Conservation (phyloP, 1,139 yeast genomes). For the Debaryomyces coudertii region DNA sequence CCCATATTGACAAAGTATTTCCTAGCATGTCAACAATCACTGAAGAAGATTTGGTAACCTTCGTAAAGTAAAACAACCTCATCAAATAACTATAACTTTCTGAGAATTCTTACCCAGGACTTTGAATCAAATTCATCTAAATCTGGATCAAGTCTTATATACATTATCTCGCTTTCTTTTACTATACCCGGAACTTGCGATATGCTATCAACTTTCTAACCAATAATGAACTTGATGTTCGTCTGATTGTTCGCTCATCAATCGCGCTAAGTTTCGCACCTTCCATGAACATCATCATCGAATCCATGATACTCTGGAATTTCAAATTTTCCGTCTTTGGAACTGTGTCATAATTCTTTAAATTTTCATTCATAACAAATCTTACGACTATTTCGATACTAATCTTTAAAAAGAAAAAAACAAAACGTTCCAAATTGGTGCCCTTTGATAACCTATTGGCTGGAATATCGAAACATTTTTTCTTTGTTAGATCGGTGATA, state of each 20-base stretch:
- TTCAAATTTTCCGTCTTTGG: not conserved
- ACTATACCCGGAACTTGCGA: constrained; percentile 6
- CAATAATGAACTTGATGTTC: constrained; percentile 20
- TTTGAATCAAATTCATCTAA: constrained; percentile 22
- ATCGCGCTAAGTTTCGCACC: constrained; percentile 35
- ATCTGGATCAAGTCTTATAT: constrained; percentile 23
- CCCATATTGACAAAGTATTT: constrained; percentile 44
- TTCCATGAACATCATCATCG: constrained; percentile 27
- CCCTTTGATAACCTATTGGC: too few species aligned
- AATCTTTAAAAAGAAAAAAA: too few species aligned
- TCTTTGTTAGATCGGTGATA: too few species aligned
- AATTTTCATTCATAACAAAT: too few species aligned
- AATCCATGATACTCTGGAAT: constrained; percentile 33
- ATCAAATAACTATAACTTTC: constrained; percentile 42
- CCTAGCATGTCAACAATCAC: constrained; percentile 38
- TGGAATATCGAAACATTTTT: too few species aligned
- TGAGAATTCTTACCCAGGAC: constrained; percentile 30
- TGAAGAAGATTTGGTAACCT: constrained; percentile 49
- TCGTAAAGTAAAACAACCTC: constrained; percentile 45
- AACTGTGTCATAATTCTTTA: not conserved
- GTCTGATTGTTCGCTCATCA: constrained; percentile 25
- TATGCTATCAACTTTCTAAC: constrained; percentile 7
- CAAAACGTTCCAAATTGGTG: too few species aligned
- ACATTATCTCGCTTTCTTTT: constrained; percentile 1
- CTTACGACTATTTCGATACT: too few species aligned